Conservation (phyloP, 352 stramenopile species). For the Phytophthora hybrid region DNA sequence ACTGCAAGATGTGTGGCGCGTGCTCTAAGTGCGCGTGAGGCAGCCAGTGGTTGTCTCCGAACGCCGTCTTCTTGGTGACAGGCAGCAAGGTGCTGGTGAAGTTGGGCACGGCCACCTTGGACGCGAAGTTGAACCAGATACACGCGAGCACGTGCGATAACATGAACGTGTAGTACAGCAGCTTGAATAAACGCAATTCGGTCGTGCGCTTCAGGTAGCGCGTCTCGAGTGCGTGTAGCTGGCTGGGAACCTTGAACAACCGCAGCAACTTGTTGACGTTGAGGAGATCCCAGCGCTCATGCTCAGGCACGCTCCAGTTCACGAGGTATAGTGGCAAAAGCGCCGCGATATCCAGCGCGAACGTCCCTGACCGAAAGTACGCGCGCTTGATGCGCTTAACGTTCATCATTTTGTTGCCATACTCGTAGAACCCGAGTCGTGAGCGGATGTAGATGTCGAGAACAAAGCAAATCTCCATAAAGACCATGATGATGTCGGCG, state of each 20-base stretch:
- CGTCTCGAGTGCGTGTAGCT: conserved; percentile 61
- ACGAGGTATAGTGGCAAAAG: conserved; percentile 59
- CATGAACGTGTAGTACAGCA: conserved; percentile 80
- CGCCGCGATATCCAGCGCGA: conserved; percentile 53
- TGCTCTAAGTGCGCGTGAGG: conserved; percentile 41
- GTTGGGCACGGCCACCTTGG: conserved; percentile 38
- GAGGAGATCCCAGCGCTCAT: conserved; percentile 48
- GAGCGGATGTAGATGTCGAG: conserved; percentile 63
- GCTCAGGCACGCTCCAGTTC: conserved; percentile 44
- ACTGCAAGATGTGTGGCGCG: conserved; percentile 42
- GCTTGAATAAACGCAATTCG: conserved; percentile 70
- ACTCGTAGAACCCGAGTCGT: conserved; percentile 63
- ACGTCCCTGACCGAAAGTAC: conserved; percentile 55
- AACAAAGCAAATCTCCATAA: conserved; percentile 55
- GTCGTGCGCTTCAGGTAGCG: conserved; percentile 67
- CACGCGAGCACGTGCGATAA: conserved; percentile 64
- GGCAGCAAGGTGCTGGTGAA: conserved; percentile 14
- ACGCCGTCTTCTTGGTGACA: conserved; percentile 14
- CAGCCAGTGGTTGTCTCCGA: conserved; percentile 47
- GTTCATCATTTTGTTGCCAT: conserved; percentile 76
- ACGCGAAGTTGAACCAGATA: conserved; percentile 75
- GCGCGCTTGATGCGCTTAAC: conserved; percentile 32
- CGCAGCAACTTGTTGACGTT: conserved; percentile 76
- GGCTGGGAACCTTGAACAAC: conserved; percentile 56
- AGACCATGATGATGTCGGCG: conserved; percentile 33